These are phyloP conservation scores for Fraxinus greggii DNA, from an alignment of 305 asterid species.

Conservation along the genomic window DNA sequence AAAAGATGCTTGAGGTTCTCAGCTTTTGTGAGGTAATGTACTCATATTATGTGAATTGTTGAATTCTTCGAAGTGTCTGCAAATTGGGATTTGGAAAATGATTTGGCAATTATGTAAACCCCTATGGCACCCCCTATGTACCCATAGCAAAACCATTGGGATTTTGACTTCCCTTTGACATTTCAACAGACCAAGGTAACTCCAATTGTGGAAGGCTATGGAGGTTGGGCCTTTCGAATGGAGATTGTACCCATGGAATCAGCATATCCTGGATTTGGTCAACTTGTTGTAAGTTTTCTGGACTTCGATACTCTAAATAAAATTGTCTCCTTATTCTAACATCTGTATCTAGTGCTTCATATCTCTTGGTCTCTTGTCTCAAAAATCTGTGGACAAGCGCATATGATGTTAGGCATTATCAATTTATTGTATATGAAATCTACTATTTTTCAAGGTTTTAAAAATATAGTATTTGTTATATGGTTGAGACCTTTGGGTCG, in stretches of 20 bases:
- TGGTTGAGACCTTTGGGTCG: background rate
- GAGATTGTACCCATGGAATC: slow-evolving; percentile 96
- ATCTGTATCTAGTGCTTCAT: background rate
- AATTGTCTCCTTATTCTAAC: background rate
- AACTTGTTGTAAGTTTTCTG: slow-evolving; percentile 69
- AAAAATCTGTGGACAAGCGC: background rate
- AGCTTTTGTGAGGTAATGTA: slow-evolving; percentile 84
- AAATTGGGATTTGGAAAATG: too few relatives aligned
- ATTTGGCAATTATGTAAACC: too few relatives aligned
- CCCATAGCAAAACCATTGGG: background rate
- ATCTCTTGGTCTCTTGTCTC: slow-evolving; percentile 5
- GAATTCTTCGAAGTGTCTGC: background rate
- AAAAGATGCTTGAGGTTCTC: slow-evolving; percentile 77
- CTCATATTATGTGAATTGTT: background rate
- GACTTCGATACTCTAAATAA: background rate
- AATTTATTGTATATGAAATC: background rate
- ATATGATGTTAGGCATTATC: background rate
- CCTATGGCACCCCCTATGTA: too few relatives aligned
- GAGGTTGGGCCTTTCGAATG: slow-evolving; percentile 95
- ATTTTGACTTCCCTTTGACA: slow-evolving; percentile 31
- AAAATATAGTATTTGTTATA: background rate
- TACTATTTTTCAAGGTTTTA: background rate
- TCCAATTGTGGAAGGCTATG: slow-evolving; percentile 97
- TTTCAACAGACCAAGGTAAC: slow-evolving; percentile 87
- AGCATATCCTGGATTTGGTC: slow-evolving; percentile 93